Base-by-base conservation (phyloP, 345 rosid genomes). In the Erysimum cheiranthoides region DNA sequence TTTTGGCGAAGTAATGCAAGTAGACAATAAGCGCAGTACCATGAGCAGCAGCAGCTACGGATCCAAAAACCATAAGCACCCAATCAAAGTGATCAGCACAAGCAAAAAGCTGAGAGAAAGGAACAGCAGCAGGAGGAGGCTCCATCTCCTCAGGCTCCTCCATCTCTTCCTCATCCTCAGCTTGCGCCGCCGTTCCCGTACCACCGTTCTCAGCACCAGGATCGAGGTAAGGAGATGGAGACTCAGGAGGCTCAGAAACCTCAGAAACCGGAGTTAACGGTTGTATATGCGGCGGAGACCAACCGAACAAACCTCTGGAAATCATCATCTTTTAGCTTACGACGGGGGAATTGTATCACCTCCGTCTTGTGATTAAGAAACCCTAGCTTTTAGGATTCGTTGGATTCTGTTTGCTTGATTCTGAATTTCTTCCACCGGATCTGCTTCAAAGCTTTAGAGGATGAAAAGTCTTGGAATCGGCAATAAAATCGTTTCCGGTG, bases 211-310 rank as follows among this genome's bases (percentile, higher is more conserved):
- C 99, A 7, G 89, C 93, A 25, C 79, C 82, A 17, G 81, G 65
- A 75, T 95, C 98, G 13, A 89, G 69, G 80, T 95, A 95, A 7
- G 99, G 99, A 5, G 98, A 95, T 2, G 99, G 99, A 9, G 97
- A 89, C 85, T 95, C 99, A 68, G 99, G 99, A 35, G 99, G 98
- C 88, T 93, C 99, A 16, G 99, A 96, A 6, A 96, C 98, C 85
- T 95, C 99, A 1, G 99, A 93, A 2, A 95, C 99, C 4, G 99
- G 99, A 69, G 99, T 95, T 73, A 95, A 58, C 40, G 98, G 99
- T 65, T 95, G 99, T 84, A 95, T 85, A 74, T 95, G 99, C 10
- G 99, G 98, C 52, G 99, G 99, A 53, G 99, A 95, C 98, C 93
- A 93, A 66, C 99, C 98, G 38, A 95, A 95, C 82, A 95, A 84